Base-by-base conservation (phyloP, 2,329 filamentous ascomycete species). In the Pseudogymnoascus sp. region DNA sequence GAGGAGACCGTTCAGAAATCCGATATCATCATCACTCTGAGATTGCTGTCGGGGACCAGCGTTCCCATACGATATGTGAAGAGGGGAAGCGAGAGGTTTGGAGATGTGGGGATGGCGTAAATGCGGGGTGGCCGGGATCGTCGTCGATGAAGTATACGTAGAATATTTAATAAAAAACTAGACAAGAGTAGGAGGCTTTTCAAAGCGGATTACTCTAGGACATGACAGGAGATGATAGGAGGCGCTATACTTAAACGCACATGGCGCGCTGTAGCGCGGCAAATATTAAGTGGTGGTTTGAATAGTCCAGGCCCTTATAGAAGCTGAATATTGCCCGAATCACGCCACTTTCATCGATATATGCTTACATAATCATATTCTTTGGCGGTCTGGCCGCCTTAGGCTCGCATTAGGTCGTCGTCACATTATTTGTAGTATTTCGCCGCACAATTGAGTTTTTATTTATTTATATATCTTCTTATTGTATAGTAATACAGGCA, bases 1-100 rank as follows among this genome's bases (percentile, higher is more conserved):
- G 61, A 61, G 43, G 41, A 64, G 41, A 41, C 66, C 7, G 59
- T 71, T 12, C 12, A 35, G 9, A 63, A 60, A 39, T 60, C 64
- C n/a, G 60, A 67, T 57, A 64, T 64, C 41, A 57, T 62, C 12
- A 67, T 69, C 37, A 67, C 67, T 3, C 43, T 70, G 43, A 33
- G 47, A 33, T 65, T 70, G 67, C 43, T 36, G 20, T 25, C 22
- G 14, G 67, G 65, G 30, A 67, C 65, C 28, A 60, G 50, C 8
- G 58, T 69, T 2, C 67, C 66, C 6, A 38, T 70, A 16, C 65
- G 67, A 33, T 68, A 68, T 62, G 64, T 70, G 30, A 60, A 65
- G 61, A 66, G 67, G 41, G 69, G 69, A 3, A 50, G 39, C 30
- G 69, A 71, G 61, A 68, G 63, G 35, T 71, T 71, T 64, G 28